A percentile compares a stretch with the other conserved stretches of the same genome.
Evolutionary conservation across 208 protist species (phyloP).

Genomic region (Trypanosoma grayi): DNA sequence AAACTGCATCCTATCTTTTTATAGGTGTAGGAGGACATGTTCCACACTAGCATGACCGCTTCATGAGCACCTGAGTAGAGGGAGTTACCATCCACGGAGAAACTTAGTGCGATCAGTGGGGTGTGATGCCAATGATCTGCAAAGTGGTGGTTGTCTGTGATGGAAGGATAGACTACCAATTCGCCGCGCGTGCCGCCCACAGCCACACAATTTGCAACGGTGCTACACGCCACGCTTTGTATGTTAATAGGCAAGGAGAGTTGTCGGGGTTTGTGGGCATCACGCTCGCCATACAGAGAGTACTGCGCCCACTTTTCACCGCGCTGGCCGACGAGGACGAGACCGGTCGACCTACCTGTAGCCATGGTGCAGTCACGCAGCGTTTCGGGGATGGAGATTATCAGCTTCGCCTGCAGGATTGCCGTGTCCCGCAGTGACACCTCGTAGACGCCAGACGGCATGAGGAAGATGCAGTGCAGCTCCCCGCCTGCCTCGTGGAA

Average conservation of each 20-base stretch:
- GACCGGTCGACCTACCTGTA: constrained; percentile 50
- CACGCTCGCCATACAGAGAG: constrained; percentile 22
- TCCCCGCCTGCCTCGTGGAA: constrained; percentile 32
- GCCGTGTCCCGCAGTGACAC: constrained; percentile 24
- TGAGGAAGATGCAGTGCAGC: constrained; percentile 68
- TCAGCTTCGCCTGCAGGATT: constrained; percentile 19
- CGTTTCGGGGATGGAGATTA: constrained; percentile 35
- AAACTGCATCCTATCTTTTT: constrained; percentile 47
- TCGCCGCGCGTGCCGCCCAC: constrained; percentile 75
- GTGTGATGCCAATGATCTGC: constrained; percentile 91
- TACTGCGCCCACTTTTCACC: constrained; percentile 55
- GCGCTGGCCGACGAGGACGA: constrained; percentile 55
- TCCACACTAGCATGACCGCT: constrained; percentile 70
- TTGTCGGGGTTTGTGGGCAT: constrained; percentile 2
- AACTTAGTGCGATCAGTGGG: constrained; percentile 61
- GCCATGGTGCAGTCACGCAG: constrained; percentile 34
- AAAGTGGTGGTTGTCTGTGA: constrained; percentile 64
- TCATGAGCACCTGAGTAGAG: constrained; percentile 73
- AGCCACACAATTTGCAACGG: constrained; percentile 38
- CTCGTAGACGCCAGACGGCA: constrained; percentile 48
- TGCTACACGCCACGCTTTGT: constrained; percentile 64
- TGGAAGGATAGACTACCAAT: constrained; percentile 60
- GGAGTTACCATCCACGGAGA: constrained; percentile 71
- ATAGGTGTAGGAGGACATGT: constrained; percentile 54
- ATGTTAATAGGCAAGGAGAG: constrained; percentile 38